Conservation (phyloP, 768 basidiomycete genomes). For the Neoboletus subvelutipes region DNA sequence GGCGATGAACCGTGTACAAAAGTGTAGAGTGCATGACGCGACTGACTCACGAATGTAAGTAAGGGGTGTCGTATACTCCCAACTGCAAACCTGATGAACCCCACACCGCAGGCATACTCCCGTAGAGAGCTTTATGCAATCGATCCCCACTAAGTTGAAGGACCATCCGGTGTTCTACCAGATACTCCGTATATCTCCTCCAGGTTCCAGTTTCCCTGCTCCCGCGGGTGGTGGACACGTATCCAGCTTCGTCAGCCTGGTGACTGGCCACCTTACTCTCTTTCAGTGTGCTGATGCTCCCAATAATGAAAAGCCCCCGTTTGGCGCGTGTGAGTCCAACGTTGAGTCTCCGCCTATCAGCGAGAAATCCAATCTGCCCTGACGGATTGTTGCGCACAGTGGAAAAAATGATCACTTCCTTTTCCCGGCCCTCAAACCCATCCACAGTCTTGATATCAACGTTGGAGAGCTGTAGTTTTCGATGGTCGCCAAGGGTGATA, state of each 20-base stretch:
- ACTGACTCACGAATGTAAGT: constrained; percentile 11
- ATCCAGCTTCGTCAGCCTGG: constrained; percentile 9
- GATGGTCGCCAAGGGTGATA: constrained; percentile 59
- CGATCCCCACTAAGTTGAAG: constrained; percentile 44
- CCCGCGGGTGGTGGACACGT: constrained; percentile 18
- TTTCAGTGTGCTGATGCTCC: constrained; percentile 65
- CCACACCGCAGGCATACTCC: constrained; percentile 14
- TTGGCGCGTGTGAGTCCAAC: constrained; percentile 90
- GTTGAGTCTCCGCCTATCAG: constrained; percentile 81
- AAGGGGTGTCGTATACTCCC: constrained; percentile 4
- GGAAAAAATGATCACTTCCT: constrained; percentile 89
- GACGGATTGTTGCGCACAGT: constrained; percentile 80
- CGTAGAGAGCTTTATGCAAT: constrained; percentile 38
- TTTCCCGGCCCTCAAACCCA: constrained; percentile 92
- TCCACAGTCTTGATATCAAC: constrained; percentile 93
- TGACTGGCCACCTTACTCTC: constrained; percentile 40
- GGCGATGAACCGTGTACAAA: background rate
- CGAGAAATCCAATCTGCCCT: constrained; percentile 86
- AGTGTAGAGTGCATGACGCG: background rate
- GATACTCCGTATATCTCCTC: constrained; percentile 59
- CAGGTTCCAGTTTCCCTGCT: constrained; percentile 54
- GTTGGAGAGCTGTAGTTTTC: constrained; percentile 59
- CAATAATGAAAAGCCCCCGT: constrained; percentile 79
- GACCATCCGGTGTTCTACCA: constrained; percentile 53
- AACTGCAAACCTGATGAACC: constrained; percentile 6